Evolutionary conservation across 78 protist species (phyloP).

Genomic region (Guillardia theta): DNA sequence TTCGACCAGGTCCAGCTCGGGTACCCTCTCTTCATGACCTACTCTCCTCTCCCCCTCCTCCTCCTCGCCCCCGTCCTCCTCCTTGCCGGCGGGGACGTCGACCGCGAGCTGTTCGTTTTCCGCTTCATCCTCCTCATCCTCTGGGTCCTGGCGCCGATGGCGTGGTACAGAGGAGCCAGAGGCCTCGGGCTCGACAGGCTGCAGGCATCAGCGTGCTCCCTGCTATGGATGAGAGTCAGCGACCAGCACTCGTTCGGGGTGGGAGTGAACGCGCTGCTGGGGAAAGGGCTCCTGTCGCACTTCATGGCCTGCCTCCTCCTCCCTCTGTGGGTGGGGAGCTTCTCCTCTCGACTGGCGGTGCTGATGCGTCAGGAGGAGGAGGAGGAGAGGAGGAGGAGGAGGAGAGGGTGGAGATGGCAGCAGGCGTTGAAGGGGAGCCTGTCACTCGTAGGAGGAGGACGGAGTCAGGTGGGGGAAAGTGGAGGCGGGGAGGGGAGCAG

Average conservation of each 20-base stretch:
- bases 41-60: neutral
- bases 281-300: conserved; percentile 20
- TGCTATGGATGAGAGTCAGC: neutral
- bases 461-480: too few relatives aligned
- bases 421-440: too few relatives aligned
- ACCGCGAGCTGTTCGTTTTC: neutral
- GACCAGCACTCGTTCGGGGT: conserved; percentile 20
- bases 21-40: neutral
- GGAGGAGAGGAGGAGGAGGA: too few relatives aligned
- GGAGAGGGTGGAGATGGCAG: too few relatives aligned
- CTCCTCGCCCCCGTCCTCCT: neutral
- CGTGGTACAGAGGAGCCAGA: neutral
- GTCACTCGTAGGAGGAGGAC: too few relatives aligned
- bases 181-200: neutral
- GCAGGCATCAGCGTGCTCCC: neutral
- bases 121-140: neutral
- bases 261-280: neutral
- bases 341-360: too few relatives aligned
- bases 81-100: neutral
- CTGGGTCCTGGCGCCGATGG: neutral
- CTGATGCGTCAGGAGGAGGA: too few relatives aligned
- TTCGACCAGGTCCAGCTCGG: neutral
- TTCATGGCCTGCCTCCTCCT: neutral
- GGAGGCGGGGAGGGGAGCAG: too few relatives aligned
- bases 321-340: too few relatives aligned